Percentiles rank a stretch among this genome's conserved stretches.
phyloP scores from a whole-genome alignment of 169 alveolate genomes.

The Cryptosporidium bovis region DNA sequence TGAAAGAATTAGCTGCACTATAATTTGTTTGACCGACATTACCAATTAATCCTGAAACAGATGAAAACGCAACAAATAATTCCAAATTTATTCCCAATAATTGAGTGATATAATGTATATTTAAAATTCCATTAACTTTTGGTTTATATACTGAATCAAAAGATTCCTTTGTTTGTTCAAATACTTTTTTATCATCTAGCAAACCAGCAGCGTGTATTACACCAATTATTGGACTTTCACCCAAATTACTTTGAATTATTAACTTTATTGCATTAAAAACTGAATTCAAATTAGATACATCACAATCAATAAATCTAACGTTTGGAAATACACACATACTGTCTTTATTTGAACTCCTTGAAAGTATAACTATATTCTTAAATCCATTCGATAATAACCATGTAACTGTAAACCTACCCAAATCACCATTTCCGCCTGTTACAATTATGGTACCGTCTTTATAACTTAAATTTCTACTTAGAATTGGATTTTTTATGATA shows the following conservation, averaged over 20 bases:
- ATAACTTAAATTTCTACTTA: not conserved
- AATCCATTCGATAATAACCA: slow-evolving; percentile 52
- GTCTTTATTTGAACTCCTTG: slow-evolving; percentile 31
- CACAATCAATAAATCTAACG: slow-evolving; percentile 26
- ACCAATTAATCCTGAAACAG: slow-evolving; percentile 48
- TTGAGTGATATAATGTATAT: slow-evolving; percentile 23
- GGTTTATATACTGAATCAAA: slow-evolving; percentile 79
- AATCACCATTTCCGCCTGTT: slow-evolving; percentile 62
- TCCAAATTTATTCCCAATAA: slow-evolving; percentile 14
- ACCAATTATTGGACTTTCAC: slow-evolving; percentile 69
- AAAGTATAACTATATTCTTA: slow-evolving; percentile 18
- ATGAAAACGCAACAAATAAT: slow-evolving; percentile 32
- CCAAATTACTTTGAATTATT: not conserved
- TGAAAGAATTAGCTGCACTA: slow-evolving; percentile 67
- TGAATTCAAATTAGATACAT: slow-evolving; percentile 32
- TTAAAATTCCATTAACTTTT: slow-evolving; percentile 77
- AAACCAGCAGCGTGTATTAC: slow-evolving; percentile 83
- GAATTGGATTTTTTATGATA: slow-evolving; percentile 59
- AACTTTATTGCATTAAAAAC: not conserved
- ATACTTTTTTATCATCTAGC: slow-evolving; percentile 77
- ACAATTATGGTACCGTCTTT: slow-evolving; percentile 27
- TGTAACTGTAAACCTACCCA: slow-evolving; percentile 35
- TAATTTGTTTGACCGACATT: slow-evolving; percentile 66
- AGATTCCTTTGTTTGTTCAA: slow-evolving; percentile 71
- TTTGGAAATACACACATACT: not conserved